phyloP scores from a whole-genome alignment of 441 rosid species.

The Syzygium syzygioides region DNA sequence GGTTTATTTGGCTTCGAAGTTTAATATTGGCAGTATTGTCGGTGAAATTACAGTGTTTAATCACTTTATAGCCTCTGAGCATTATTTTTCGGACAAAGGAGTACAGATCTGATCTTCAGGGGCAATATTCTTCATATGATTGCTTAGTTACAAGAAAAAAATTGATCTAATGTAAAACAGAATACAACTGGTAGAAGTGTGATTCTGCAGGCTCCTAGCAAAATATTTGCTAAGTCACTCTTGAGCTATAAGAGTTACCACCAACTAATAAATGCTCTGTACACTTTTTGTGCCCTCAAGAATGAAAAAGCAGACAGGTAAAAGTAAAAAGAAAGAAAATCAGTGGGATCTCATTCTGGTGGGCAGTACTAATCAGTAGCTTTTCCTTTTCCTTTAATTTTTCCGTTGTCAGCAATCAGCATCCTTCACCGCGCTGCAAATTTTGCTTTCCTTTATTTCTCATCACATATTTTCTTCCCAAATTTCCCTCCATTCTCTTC shows the following conservation, averaged over 20 bases:
- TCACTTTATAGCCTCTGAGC: background rate
- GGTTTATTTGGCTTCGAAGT: background rate
- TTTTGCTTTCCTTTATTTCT: constrained; percentile 16
- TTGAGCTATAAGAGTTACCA: background rate
- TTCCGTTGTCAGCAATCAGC: constrained; percentile 15
- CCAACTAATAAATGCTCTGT: background rate
- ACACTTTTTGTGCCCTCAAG: background rate
- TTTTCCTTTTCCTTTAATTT: constrained; percentile 27
- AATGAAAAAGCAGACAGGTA: constrained; percentile 5
- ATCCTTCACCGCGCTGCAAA: background rate
- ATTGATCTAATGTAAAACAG: background rate
- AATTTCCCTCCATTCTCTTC: background rate
- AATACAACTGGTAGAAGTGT: background rate
- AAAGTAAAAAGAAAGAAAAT: background rate
- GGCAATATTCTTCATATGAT: background rate
- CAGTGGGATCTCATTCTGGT: constrained; percentile 29
- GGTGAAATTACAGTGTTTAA: background rate
- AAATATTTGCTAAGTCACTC: background rate
- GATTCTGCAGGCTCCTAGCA: background rate
- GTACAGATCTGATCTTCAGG: background rate
- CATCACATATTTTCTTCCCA: background rate
- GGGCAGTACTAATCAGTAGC: constrained; percentile 29
- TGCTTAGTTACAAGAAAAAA: background rate
- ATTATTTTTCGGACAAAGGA: background rate
- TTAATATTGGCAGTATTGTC: background rate